Evolutionary conservation across 768 basidiomycete species (phyloP), one percentile per base, ranked within the genome.

Genomic region (Lactarius hatsudake): DNA sequence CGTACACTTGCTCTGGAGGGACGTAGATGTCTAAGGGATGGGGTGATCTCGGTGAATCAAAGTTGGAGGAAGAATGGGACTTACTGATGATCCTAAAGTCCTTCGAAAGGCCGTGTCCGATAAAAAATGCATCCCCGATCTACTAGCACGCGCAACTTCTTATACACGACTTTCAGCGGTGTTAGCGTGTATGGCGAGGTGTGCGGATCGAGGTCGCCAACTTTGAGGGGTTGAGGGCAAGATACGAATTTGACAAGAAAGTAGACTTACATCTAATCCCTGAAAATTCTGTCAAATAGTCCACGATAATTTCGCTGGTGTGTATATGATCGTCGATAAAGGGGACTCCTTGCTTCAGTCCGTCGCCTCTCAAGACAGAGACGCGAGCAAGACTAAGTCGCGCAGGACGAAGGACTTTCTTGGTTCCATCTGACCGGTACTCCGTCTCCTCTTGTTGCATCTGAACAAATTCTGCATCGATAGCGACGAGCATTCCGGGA

Each of bases 271-370:
- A 91, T 80, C 88, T 87, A 59, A 98, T 96, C 1, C 97, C 97
- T 12, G 96, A 98, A 74, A 88, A 98, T 76, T 98, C 96, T 0
- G 97, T 99, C 71, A 99, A 77, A 75, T 98, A 98, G 78, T 99
- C 95, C 32, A 97, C 94, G 59, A 99, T 94, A 7, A 86, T 83
- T 73, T 98, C 96, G 71, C 93, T 96, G 2, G 95, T 97, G 72
- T 97, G 93, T 43, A 98, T 98, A 73, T 99, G 92, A 73, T 99
- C 97, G 72, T 98, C 97, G 71, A 99, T 97, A 78, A 98, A 97
- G 2, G 97, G 96, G 15, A 90, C 75, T 4, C 93, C 93, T 73
- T 90, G 86, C 67, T 87, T 87, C 0, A 82, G 82, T 0, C 94
- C 95, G 72, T 90, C 83, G 2, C 96, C 96, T 13, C 97, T 86